These are phyloP conservation scores for Sodiomyces alkalinus DNA, from an alignment of 2,329 filamentous ascomycete species.

Conservation along the genomic window DNA sequence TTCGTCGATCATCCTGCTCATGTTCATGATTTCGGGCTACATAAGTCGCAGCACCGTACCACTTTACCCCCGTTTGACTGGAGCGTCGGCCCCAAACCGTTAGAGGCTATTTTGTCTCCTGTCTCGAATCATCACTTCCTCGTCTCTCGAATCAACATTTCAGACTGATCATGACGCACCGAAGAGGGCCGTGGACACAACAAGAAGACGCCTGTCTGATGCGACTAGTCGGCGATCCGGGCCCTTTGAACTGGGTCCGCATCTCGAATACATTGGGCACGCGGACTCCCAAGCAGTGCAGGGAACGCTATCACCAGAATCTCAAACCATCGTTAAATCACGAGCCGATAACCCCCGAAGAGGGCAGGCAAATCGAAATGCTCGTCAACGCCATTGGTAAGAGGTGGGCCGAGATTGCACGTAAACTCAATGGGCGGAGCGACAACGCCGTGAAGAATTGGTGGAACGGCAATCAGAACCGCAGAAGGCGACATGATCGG, in stretches of 20 bases:
- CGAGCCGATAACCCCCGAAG: conserved; percentile 54
- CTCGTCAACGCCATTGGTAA: conserved; percentile 69
- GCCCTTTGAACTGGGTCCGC: conserved; percentile 77
- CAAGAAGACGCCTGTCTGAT: conserved; percentile 59
- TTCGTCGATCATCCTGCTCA: too few relatives aligned
- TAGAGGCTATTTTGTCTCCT: too few relatives aligned
- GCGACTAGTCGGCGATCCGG: conserved; percentile 54
- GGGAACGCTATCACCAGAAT: conserved; percentile 89
- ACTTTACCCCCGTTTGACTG: too few relatives aligned
- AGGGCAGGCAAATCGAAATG: conserved; percentile 58
- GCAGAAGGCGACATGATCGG: conserved; percentile 40
- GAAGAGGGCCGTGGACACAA: conserved; percentile 69
- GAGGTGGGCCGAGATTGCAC: conserved; percentile 85
- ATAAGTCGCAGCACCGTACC: too few relatives aligned
- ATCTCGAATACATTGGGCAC: conserved; percentile 64
- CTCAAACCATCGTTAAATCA: conserved; percentile 64
- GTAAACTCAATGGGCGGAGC: conserved; percentile 66
- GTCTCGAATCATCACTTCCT: too few relatives aligned
- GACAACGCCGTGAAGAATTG: conserved; percentile 97
- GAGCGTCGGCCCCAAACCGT: too few relatives aligned
- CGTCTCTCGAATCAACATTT: too few relatives aligned
- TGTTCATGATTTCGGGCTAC: too few relatives aligned
- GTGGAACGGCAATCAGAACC: conserved; percentile 91
- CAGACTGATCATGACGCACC: conserved; percentile 10
- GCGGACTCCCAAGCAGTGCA: conserved; percentile 84